Evolutionary conservation across 1,139 yeast species (phyloP), one percentile per base, ranked within the genome.

Genomic region (Pichia sp.): DNA sequence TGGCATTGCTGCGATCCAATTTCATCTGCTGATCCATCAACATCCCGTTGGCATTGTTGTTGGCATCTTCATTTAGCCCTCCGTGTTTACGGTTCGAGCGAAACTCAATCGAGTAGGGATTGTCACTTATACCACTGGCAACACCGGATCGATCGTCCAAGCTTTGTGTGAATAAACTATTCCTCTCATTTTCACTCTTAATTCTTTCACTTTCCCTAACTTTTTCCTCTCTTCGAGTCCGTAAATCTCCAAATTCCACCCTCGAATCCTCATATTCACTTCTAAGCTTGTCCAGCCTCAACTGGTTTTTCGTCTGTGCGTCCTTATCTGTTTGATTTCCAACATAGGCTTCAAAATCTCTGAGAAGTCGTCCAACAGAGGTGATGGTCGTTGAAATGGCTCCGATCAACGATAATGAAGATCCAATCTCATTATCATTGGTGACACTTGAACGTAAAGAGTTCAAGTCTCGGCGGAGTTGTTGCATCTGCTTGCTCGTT

Each of bases 301-400:
- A 71, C 58, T 79, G 77, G 54, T 86, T 91, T 66, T 87, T 88
- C 47, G 77, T 72, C 58, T 78, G 78, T 56, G 79, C 75, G 34
- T 78, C 82, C 42, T 76, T 78, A 50, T 78, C 79, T 13, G 75
- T 66, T 62, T 83, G 88, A 59, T 84, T 85, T 48, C 76, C 74
- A 22, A 83, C 76, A 56, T 88, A 76, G 44, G 79, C 83, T 41
- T 79, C 78, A 65, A 87, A 90, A 62, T 90, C 96, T 52, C 80
- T 83, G 39, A 91, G 74, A 4, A 96, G 88, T 61, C 90, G 82
- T 46, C 77, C 74, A 59, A 91, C 78, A 23, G 91, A 80, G 5
- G 90, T 82, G 55, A 90, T 69, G 1, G 96, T 82, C 0, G 96
- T 91, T 18, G 95, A 81, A 39, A 91, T 86, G 46, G 91, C 85